Evolutionary conservation across 306 rosid genomes (phyloP), one percentile per base, ranked within the genome.

Genomic region (Acacia melanoxylon): DNA sequence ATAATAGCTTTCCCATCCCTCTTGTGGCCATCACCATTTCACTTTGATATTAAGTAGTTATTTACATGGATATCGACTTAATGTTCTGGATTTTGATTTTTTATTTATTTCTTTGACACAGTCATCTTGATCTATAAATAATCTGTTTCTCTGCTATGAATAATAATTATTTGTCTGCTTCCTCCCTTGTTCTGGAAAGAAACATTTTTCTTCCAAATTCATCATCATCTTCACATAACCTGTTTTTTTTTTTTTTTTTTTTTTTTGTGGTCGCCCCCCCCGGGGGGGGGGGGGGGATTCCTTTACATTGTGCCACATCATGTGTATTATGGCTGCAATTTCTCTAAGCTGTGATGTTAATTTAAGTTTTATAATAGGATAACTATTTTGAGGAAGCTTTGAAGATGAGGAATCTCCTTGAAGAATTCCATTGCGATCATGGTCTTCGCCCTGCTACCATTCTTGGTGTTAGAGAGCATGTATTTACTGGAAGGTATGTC

Each of bases 391-490:
- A 87, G 78, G 90, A 87, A 74, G 90, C 90, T 80, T 68, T 95
- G 90, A 95, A 95, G 89, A 91, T 95, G 99, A 89, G 99, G 84
- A 95, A 95, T 85, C 94, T 95, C 80, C 99, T 95, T 24, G 95
- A 95, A 89, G 99, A 95, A 86, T 95, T 95, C 85, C 78, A 81
- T 54, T 27, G 86, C 79, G 90, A 93, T 79, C 99, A 93, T 76
- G 98, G 98, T 67, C 86, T 91, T 62, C 97, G 95, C 75, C 84
- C 83, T 83, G 85, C 99, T 77, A 91, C 98, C 41, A 91, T 95
- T 82, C 95, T 95, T 80, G 99, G 99, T 88, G 92, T 95, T 66
- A 87, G 99, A 84, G 99, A 95, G 71, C 95, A 95, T 89, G 92
- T 95, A 40, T 95, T 95, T 82, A 95, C 99, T 3, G 99, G 99